Base-by-base conservation (phyloP, 164 flowering plant species). In the Protea cynaroides region DNA sequence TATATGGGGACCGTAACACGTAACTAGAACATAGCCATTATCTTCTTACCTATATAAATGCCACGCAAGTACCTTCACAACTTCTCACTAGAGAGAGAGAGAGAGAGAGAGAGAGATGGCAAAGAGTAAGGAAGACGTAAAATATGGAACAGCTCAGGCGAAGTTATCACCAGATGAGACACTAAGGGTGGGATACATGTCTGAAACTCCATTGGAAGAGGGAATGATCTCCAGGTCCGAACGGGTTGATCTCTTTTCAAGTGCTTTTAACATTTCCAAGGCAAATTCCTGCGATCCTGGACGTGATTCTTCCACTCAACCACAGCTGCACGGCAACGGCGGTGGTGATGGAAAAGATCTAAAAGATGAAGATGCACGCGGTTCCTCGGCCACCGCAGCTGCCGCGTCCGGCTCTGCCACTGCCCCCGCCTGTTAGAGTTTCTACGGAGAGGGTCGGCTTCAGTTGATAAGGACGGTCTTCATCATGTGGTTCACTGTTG, bases 141-240 rank as follows among this genome's bases (percentile, higher is more conserved):
- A 67, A 70, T 75, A 81, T 38, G 90, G 70, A 15, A 68, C 79
- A 4, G 80, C 85, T 21, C 86, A 86, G 47, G 85, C 86, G 14
- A 82, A 69, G 70, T 55, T 67, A 18, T 68, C 74, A 4, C 81
- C 73, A 65, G 86, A 86, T 14, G 86, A 81, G 46, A 59, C 75
- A 0, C 22, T 79, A 34, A 73, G 90, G 63, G 78, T 80, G 25
- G 60, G 64, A 0, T 84, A 84, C 74, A 75, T 71, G 70, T 68
- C 76, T 5, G 85, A 82, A 6, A 82, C 85, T 1, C 88, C 88
- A 0, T 66, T 86, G 0, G 91, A 84, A 67, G 83, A 73, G 1
- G 91, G 91, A 0, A 84, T 79, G 61, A 86, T 86, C 43, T 83
- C 85, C 1, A 85, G 82, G 0, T 84, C 88, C 10, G 73, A 82